Conservation (phyloP, 225 moss, liverwort and hornwort species). For the Thuidium tamariscinum region DNA sequence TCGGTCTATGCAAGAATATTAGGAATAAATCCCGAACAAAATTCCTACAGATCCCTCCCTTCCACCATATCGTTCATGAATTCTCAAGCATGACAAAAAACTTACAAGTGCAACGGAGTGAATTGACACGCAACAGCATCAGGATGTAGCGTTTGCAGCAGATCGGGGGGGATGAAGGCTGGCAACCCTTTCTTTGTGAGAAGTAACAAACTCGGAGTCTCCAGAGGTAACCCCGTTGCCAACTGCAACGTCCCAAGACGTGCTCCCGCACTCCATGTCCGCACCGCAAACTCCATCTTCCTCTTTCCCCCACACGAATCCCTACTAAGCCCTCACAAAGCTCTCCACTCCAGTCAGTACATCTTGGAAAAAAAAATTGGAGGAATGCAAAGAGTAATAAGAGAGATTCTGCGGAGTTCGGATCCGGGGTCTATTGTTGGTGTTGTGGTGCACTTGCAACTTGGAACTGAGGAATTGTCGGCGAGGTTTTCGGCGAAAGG, state of each 20-base stretch:
- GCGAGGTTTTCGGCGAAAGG: background rate
- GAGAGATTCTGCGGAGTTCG: background rate
- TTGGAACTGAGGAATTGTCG: background rate
- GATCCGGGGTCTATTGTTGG: background rate
- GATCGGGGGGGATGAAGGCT: conserved; percentile 77
- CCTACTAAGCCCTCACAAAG: background rate
- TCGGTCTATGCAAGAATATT: background rate
- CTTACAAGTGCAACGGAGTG: conserved; percentile 90
- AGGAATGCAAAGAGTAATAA: too few species aligned
- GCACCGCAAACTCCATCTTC: conserved; percentile 72
- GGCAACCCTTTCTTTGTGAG: conserved; percentile 81
- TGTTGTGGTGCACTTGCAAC: background rate
- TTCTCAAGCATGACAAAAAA: background rate
- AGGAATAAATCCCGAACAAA: background rate
- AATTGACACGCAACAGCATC: conserved; percentile 70
- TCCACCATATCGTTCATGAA: background rate
- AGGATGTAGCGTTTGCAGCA: conserved; percentile 60
- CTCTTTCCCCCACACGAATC: background rate
- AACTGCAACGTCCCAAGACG: conserved; percentile 59
- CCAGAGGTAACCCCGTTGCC: conserved; percentile 49
- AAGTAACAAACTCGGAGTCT: conserved; percentile 79
- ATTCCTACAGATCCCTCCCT: background rate
- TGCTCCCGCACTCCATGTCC: conserved; percentile 70
- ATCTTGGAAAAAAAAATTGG: background rate
- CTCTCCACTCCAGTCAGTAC: background rate